Evolutionary conservation across 495 filamentous ascomycete species (phyloP).

Genomic region (Hamigera avellanea): DNA sequence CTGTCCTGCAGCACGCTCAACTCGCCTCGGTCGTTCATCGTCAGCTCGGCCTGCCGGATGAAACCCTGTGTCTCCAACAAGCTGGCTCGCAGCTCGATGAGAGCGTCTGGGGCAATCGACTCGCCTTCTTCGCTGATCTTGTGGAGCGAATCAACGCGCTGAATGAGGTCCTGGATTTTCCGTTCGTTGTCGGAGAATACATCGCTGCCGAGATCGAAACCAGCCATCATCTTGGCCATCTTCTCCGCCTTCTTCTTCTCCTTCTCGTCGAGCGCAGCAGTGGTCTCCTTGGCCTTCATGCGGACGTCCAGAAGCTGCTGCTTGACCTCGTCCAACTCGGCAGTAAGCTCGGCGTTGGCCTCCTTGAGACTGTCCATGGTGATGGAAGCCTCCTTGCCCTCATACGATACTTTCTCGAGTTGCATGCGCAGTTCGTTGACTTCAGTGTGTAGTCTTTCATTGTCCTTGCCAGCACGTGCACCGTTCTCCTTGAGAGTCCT

Average conservation of each 20-base stretch:
- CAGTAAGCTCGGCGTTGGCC: slow-evolving; percentile 82
- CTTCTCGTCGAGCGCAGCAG: slow-evolving; percentile 81
- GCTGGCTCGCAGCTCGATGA: slow-evolving; percentile 62
- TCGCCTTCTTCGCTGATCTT: slow-evolving; percentile 67
- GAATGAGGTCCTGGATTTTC: slow-evolving; percentile 68
- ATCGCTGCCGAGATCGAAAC: slow-evolving; percentile 84
- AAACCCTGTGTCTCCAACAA: slow-evolving; percentile 84
- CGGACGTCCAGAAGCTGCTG: slow-evolving; percentile 91
- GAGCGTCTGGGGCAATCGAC: slow-evolving; percentile 66
- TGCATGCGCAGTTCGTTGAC: slow-evolving; percentile 92
- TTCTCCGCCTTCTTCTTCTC: slow-evolving; percentile 97
- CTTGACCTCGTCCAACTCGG: slow-evolving; percentile 89
- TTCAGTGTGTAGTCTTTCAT: slow-evolving; percentile 72
- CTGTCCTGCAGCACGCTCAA: slow-evolving; percentile 49
- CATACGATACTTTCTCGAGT: slow-evolving; percentile 85
- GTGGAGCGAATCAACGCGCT: slow-evolving; percentile 66
- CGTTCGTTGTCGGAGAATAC: slow-evolving; percentile 86
- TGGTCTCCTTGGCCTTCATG: slow-evolving; percentile 90
- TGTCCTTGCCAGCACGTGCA: slow-evolving; percentile 67
- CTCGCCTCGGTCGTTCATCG: slow-evolving; percentile 55
- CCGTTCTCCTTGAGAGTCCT: slow-evolving; percentile 71
- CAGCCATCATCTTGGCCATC: slow-evolving; percentile 99
- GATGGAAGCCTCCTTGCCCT: slow-evolving; percentile 91
- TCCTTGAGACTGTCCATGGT: slow-evolving; percentile 97
- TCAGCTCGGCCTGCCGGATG: slow-evolving; percentile 84